A percentile compares a stretch with the other conserved stretches of the same genome.
These are phyloP conservation scores for Cyathus pygmaeus DNA, from an alignment of 1,284 basidiomycete genomes.

Conservation along the genomic window DNA sequence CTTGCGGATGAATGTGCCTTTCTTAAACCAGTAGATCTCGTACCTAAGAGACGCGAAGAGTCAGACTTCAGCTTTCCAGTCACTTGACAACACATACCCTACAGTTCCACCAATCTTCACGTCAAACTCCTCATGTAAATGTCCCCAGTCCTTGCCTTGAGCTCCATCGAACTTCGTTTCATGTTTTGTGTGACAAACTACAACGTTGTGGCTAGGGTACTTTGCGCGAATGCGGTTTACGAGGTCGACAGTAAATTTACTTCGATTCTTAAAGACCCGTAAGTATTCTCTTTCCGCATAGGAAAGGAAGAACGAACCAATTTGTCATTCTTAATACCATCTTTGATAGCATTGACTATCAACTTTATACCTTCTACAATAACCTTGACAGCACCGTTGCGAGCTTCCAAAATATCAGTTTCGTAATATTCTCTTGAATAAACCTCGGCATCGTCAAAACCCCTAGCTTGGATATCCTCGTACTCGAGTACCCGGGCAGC, in stretches of 20 bases:
- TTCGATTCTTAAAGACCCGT: constrained; percentile 13
- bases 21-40: constrained; percentile 20
- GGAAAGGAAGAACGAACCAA: background rate
- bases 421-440: background rate
- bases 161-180: constrained; percentile 17
- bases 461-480: background rate
- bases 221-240: constrained; percentile 12
- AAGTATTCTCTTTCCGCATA: background rate
- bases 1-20: constrained; percentile 17
- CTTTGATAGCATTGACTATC: constrained; percentile 5
- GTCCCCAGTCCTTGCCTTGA: constrained; percentile 25
- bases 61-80: background rate
- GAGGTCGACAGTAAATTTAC: constrained; percentile 18
- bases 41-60: constrained; percentile 12
- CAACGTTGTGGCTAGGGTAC: constrained; percentile 19
- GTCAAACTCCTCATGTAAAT: constrained; percentile 27
- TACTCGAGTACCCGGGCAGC: too few species aligned
- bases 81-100: constrained; percentile 12
- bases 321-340: constrained; percentile 6
- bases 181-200: constrained; percentile 27
- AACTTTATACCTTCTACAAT: constrained; percentile 2
- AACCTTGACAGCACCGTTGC: background rate
- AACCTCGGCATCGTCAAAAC: background rate
- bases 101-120: constrained; percentile 22
- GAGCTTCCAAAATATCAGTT: background rate